phyloP scores from a whole-genome alignment of 2,329 filamentous ascomycete species.

The Diaporthe amygdali region DNA sequence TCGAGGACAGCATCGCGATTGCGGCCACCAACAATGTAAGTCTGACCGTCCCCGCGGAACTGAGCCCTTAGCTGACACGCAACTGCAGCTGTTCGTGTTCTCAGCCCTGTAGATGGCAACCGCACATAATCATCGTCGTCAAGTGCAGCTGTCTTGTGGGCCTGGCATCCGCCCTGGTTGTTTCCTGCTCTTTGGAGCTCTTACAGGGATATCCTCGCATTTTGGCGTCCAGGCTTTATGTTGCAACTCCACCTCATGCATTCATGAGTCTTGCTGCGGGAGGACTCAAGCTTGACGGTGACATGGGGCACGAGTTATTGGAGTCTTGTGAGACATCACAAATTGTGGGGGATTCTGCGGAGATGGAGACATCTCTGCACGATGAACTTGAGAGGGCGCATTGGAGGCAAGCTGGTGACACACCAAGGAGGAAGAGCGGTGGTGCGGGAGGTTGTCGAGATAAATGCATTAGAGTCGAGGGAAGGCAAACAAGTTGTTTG shows the following conservation, averaged over 20 bases:
- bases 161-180: constrained; percentile 6
- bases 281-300: constrained; percentile 14
- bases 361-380: neutral
- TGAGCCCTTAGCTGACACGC: constrained; percentile 29
- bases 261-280: constrained; percentile 8
- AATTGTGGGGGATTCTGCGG: neutral
- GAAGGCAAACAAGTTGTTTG: constrained; percentile 26
- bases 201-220: neutral
- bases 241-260: constrained; percentile 1
- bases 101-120: constrained; percentile 34
- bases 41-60: constrained; percentile 27
- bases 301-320: constrained; percentile 7
- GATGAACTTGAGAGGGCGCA: neutral
- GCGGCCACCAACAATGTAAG: constrained; percentile 99
- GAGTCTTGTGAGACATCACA: neutral
- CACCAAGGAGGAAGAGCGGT: neutral
- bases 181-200: constrained; percentile 5
- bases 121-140: constrained; percentile 12
- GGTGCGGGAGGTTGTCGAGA: constrained; percentile 7
- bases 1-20: constrained; percentile 99
- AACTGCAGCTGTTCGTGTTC: constrained; percentile 40
- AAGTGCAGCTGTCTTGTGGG: constrained; percentile 6
- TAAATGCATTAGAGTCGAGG: constrained; percentile 26
- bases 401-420: neutral
- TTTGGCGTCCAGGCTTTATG: neutral